phyloP scores from a whole-genome alignment of 768 basidiomycete genomes.

The Phanerodontia chrysosporium region DNA sequence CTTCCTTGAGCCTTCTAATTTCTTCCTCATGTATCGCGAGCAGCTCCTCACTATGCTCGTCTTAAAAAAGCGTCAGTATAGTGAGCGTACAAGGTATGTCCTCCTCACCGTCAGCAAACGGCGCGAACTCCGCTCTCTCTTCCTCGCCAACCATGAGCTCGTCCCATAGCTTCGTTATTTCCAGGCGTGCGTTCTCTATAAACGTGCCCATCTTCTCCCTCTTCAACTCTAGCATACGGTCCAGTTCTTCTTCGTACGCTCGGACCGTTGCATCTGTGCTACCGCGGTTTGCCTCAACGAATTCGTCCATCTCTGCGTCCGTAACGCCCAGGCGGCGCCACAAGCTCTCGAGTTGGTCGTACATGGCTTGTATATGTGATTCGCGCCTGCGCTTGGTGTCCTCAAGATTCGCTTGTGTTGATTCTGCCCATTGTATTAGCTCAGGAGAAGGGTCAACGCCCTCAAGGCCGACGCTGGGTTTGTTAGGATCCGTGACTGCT shows the following conservation, averaged over 20 bases:
- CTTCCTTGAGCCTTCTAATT: conserved; percentile 75
- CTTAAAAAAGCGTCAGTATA: conserved; percentile 33
- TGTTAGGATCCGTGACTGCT: conserved; percentile 34
- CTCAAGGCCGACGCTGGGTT: conserved; percentile 52
- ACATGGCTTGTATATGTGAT: conserved; percentile 85
- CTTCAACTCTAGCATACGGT: conserved; percentile 86
- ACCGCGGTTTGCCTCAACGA: conserved; percentile 83
- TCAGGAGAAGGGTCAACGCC: conserved; percentile 74
- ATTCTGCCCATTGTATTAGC: conserved; percentile 69
- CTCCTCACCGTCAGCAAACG: conserved; percentile 73
- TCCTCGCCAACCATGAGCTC: conserved; percentile 83
- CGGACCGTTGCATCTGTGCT: conserved; percentile 71
- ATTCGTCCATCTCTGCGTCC: conserved; percentile 83
- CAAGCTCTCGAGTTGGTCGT: conserved; percentile 86
- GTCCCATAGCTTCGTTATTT: conserved; percentile 81
- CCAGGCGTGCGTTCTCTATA: conserved; percentile 73
- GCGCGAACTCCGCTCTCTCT: conserved; percentile 75
- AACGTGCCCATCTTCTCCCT: conserved; percentile 84
- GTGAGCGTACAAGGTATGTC: background rate
- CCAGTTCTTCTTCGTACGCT: conserved; percentile 87
- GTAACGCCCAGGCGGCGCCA: conserved; percentile 84
- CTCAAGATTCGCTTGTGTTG: conserved; percentile 54
- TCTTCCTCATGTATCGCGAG: conserved; percentile 82
- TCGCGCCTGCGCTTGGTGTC: conserved; percentile 75
- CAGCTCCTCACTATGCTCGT: conserved; percentile 87